Evolutionary conservation across 108 stramenopile genomes (phyloP), one percentile per base, ranked within the genome.

Genomic region (Conticribra guillardii): DNA sequence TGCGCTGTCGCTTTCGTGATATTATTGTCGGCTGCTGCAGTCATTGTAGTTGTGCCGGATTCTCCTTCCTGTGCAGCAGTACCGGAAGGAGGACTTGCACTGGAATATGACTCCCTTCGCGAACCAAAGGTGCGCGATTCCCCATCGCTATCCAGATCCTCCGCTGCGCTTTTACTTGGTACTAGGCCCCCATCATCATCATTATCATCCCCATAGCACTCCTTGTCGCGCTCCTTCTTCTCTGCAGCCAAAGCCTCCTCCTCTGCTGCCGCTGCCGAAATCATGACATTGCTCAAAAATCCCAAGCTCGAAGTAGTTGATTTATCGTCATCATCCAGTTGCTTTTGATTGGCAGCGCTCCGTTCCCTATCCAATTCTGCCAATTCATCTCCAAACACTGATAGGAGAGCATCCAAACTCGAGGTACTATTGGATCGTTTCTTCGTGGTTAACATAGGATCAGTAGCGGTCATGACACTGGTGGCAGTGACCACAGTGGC

Each of bases 401-500:
- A 62, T 11, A 76, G 31, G 15, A 76, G 45, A 2, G 59, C 67
- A 27, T 76, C 74, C 3, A 76, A 63, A 60, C 66, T 67, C 3
- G 67, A 49, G 18, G 33, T 45, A 45, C 67, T 76, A 9, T 29
- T 54, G n/a, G n/a, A 51, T 27, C 53, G 56, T 32, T 44, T 28
- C 24, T 28, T 32, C 30, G 37, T 9, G 37, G 11, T 41, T 5
- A 11, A 41, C 8, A 9, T 41, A 5, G 8, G 5, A 5, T 5
- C 5, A 11, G 37, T 9, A 41, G 37, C 8, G 37, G 37, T 11
- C 11, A 9, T 41, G 5, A 5, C 37, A 41, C 37, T 41, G 8
- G 5, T 11, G 37, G 37, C 37, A 9, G 37, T 41, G 11, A 41
- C 37, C 37, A 41, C 37, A 9, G 37, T 41, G 37, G 37, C 5